Evolutionary conservation across 2,329 filamentous ascomycete genomes (phyloP).

Genomic region (Lasiodiplodia hormozganensis): DNA sequence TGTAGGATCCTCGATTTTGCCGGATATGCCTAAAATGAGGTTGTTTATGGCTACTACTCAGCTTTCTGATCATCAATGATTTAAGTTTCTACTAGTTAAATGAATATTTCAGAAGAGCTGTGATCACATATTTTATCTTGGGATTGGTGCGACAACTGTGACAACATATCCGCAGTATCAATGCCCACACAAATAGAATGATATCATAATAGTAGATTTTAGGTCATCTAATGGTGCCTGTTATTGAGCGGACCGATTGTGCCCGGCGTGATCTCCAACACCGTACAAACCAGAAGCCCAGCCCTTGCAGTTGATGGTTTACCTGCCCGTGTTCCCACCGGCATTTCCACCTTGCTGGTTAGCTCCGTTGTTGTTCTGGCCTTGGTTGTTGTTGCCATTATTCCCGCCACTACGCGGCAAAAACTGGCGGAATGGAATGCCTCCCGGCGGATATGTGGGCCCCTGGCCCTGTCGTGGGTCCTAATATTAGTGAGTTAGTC

Average conservation of each 20-base stretch:
- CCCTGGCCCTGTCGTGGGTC: background rate
- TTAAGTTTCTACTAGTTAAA: too few species aligned
- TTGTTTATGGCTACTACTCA: too few species aligned
- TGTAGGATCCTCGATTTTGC: too few species aligned
- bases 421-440: background rate
- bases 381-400: background rate
- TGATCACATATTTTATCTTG: too few species aligned
- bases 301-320: background rate
- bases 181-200: too few species aligned
- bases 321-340: background rate
- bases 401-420: background rate
- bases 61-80: too few species aligned
- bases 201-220: background rate
- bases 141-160: too few species aligned
- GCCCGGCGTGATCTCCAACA: too few species aligned
- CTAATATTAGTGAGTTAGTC: background rate
- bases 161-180: too few species aligned
- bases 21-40: too few species aligned
- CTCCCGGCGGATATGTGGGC: background rate
- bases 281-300: background rate
- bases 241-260: too few species aligned
- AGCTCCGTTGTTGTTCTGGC: background rate
- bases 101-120: too few species aligned
- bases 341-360: background rate
- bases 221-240: background rate